Evolutionary conservation across 2,329 filamentous ascomycete species (phyloP).

Genomic region (Endoconidiophora laricicola): DNA sequence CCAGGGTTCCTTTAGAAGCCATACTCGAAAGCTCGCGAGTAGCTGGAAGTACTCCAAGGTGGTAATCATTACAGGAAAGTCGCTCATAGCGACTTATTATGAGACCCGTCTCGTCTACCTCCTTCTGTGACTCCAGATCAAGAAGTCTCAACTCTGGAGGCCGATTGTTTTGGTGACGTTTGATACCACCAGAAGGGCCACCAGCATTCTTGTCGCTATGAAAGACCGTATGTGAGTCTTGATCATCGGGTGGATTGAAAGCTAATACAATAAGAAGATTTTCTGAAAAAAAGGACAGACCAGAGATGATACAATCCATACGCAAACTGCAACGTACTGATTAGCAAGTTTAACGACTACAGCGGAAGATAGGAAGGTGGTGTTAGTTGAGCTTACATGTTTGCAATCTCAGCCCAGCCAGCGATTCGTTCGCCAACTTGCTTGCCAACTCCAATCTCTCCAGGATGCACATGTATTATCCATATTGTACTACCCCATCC

Average conservation of each 20-base stretch:
- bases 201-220: conserved; percentile 15
- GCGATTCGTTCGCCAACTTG: conserved; percentile 52
- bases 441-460: conserved; percentile 48
- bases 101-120: conserved; percentile 73
- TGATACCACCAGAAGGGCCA: conserved; percentile 43
- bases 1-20: conserved; percentile 52
- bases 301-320: conserved; percentile 95
- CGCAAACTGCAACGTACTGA: conserved; percentile 47
- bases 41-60: conserved; percentile 65
- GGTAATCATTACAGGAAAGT: conserved; percentile 78
- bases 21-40: conserved; percentile 28
- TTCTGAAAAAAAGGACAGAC: conserved; percentile 89
- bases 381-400: conserved; percentile 50
- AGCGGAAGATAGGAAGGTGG: too few relatives aligned
- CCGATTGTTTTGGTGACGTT: conserved; percentile 58
- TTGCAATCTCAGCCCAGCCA: conserved; percentile 76
- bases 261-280: conserved; percentile 81
- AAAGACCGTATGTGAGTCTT: conserved; percentile 24
- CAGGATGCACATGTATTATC: conserved; percentile 81
- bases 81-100: conserved; percentile 75
- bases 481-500: conserved; percentile 95
- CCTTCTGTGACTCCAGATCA: conserved; percentile 71
- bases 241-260: conserved; percentile 61
- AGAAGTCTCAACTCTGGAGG: conserved; percentile 84
- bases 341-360: neutral